These are phyloP conservation scores for Arabidopsis hybrid DNA, from an alignment of 441 rosid genomes.

Conservation along the genomic window DNA sequence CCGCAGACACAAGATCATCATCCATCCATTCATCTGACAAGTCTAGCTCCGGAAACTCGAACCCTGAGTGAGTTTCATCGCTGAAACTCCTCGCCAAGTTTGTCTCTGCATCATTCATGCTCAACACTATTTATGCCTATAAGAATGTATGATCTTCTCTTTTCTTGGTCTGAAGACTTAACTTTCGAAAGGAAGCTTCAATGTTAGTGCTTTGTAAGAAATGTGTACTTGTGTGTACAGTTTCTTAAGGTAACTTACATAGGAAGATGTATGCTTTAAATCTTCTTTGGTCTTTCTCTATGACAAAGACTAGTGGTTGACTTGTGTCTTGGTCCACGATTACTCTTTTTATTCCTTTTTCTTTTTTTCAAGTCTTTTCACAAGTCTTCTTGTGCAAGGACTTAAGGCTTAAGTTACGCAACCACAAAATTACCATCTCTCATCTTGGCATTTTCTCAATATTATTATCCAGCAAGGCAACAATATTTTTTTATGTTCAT, in stretches of 20 bases:
- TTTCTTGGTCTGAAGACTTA: slow-evolving; percentile 21
- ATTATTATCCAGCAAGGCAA: not conserved
- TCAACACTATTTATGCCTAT: slow-evolving; percentile 17
- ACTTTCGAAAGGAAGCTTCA: slow-evolving; percentile 34
- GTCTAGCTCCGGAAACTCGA: slow-evolving; percentile 59
- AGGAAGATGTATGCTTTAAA: slow-evolving; percentile 32
- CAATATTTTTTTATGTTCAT: too few species aligned
- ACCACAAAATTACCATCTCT: not conserved
- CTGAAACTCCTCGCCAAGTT: slow-evolving; percentile 39
- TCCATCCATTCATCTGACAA: slow-evolving; percentile 63
- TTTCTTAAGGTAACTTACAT: slow-evolving; percentile 31
- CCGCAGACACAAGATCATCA: slow-evolving; percentile 50
- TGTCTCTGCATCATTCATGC: slow-evolving; percentile 35
- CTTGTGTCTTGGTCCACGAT: slow-evolving; percentile 46
- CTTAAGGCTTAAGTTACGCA: slow-evolving; percentile 25
- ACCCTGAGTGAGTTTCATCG: slow-evolving; percentile 44
- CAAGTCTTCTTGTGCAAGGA: slow-evolving; percentile 33
- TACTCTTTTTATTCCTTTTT: not conserved
- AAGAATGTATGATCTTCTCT: slow-evolving; percentile 3
- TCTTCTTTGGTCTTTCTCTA: not conserved
- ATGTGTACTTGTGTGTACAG: slow-evolving; percentile 22
- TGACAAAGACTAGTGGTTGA: slow-evolving; percentile 45
- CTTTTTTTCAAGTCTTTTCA: not conserved
- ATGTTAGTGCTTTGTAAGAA: slow-evolving; percentile 22
- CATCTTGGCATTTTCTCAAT: not conserved